These are phyloP conservation scores for Ceriops decandra DNA, from an alignment of 345 rosid species.

Conservation along the genomic window DNA sequence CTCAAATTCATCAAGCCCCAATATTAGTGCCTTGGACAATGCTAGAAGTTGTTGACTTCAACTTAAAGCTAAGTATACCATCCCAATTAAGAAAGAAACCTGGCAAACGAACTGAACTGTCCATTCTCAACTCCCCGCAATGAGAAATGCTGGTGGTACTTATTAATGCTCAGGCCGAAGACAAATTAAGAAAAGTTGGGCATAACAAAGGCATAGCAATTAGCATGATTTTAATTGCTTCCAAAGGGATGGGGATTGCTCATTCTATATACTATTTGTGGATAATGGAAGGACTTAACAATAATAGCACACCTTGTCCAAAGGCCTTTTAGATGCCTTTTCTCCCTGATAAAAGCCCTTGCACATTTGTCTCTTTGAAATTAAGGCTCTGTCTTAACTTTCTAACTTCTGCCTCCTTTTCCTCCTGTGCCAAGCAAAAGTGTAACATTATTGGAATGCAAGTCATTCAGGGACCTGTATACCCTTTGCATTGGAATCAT, in stretches of 20 bases:
- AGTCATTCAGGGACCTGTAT: not conserved
- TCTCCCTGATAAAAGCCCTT: constrained; percentile 35
- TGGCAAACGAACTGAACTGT: not conserved
- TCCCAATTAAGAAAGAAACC: not conserved
- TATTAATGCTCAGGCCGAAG: not conserved
- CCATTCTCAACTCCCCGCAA: constrained; percentile 6
- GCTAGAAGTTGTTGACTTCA: constrained; percentile 10
- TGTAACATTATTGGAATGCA: not conserved
- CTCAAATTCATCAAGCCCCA: constrained; percentile 12
- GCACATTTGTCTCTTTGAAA: constrained; percentile 42
- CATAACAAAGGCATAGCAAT: not conserved
- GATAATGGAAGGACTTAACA: not conserved
- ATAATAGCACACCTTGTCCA: constrained; percentile 40
- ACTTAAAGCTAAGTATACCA: constrained; percentile 3
- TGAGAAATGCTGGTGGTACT: not conserved
- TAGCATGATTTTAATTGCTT: constrained; percentile 3
- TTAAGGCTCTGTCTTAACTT: constrained; percentile 38
- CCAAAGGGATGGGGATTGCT: not conserved
- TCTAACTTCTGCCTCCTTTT: constrained; percentile 36
- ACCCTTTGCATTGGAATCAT: not conserved
- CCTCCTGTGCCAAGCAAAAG: constrained; percentile 37
- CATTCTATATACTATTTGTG: not conserved
- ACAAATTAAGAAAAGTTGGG: not conserved
- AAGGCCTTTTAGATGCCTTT: constrained; percentile 27
- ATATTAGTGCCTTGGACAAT: not conserved